Conservation (phyloP, 768 basidiomycete genomes). For the Mycena rebaudengoi region DNA sequence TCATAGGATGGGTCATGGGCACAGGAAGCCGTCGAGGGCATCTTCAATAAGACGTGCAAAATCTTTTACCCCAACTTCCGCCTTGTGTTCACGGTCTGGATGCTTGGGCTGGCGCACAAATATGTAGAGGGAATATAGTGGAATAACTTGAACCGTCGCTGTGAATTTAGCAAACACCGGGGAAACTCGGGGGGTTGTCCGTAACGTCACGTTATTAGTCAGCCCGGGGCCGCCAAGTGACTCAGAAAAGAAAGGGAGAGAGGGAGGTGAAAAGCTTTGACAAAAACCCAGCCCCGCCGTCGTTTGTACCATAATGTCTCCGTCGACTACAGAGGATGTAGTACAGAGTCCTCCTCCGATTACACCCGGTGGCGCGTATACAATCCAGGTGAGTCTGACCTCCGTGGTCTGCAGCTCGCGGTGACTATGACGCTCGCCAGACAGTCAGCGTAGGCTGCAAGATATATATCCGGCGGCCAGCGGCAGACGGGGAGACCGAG, state of each 20-base stretch:
- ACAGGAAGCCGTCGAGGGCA: slow-evolving; percentile 94
- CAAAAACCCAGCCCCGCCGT: not conserved
- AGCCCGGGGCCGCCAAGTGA: too few species aligned
- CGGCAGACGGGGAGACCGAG: slow-evolving; percentile 77
- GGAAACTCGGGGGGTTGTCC: too few species aligned
- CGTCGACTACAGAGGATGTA: slow-evolving; percentile 41
- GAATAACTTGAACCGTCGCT: too few species aligned
- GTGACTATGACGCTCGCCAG: slow-evolving; percentile 55
- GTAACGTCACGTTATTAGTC: too few species aligned
- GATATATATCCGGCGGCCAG: slow-evolving; percentile 87
- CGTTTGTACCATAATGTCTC: slow-evolving; percentile 22
- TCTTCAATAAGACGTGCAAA: slow-evolving; percentile 91
- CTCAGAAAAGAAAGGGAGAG: not conserved
- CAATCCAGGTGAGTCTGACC: slow-evolving; percentile 69
- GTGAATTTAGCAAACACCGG: too few species aligned
- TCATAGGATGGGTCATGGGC: slow-evolving; percentile 91
- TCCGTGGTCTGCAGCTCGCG: slow-evolving; percentile 28
- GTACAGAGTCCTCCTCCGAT: slow-evolving; percentile 64
- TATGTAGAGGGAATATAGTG: slow-evolving; percentile 70
- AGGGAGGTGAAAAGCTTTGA: not conserved
- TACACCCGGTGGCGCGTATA: slow-evolving; percentile 79
- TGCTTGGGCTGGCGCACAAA: slow-evolving; percentile 84
- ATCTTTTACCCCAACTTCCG: slow-evolving; percentile 93
- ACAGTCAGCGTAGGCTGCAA: slow-evolving; percentile 94
- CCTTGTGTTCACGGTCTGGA: slow-evolving; percentile 95